Evolutionary conservation across 768 basidiomycete species (phyloP).

Genomic region (Lyophyllum shimeji): DNA sequence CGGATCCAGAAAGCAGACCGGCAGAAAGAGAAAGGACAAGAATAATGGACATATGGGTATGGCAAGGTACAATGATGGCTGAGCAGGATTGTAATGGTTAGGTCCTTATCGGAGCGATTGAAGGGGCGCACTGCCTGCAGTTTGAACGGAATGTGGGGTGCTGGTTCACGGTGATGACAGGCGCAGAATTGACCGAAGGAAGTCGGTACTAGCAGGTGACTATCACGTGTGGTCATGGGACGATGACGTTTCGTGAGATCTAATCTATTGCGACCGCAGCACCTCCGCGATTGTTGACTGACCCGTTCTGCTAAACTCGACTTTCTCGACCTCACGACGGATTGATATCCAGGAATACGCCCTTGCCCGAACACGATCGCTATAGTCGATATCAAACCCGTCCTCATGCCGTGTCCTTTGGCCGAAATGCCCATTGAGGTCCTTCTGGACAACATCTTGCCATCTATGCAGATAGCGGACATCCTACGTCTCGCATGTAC

Average conservation of each 20-base stretch:
- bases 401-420: constrained; percentile 35
- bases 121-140: no score
- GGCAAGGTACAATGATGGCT: neutral
- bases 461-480: constrained; percentile 51
- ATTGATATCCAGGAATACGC: neutral
- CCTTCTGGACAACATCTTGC: constrained; percentile 72
- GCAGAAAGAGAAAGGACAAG: neutral
- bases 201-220: neutral
- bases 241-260: neutral
- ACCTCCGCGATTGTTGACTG: no score
- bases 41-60: neutral
- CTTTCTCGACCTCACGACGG: neutral
- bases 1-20: neutral
- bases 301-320: no score
- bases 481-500: constrained; percentile 61
- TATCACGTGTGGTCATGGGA: neutral
- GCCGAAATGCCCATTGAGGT: constrained; percentile 71
- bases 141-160: no score
- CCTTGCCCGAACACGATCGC: neutral
- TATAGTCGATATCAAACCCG: neutral
- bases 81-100: neutral
- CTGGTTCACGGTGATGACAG: no score
- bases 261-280: no score
- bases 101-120: no score
- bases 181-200: no score